phyloP scores from a whole-genome alignment of 768 basidiomycete species.

The Crassisporium funariophilum region DNA sequence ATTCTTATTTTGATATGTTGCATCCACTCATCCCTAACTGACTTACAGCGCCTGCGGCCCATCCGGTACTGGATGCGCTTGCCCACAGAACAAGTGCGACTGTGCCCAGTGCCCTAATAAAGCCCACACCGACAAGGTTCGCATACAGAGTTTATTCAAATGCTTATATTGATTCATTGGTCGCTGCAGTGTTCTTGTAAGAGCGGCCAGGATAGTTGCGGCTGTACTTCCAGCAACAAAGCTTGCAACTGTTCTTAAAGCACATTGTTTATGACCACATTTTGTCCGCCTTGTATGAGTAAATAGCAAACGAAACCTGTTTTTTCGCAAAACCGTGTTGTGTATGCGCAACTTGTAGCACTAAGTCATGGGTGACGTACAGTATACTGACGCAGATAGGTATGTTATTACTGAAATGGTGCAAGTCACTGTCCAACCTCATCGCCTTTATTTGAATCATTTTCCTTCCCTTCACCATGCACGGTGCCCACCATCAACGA shows the following conservation, averaged over 20 bases:
- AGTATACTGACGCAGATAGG: too few relatives aligned
- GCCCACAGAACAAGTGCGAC: conserved; percentile 36
- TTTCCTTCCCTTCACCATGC: conserved; percentile 27
- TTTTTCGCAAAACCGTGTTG: neutral
- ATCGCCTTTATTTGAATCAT: neutral
- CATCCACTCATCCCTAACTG: neutral
- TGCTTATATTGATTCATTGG: neutral
- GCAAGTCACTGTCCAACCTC: too few relatives aligned
- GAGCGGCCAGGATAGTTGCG: conserved; percentile 27
- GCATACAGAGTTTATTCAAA: neutral
- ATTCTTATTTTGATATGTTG: neutral
- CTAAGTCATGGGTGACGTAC: too few relatives aligned
- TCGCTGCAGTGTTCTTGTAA: conserved; percentile 35
- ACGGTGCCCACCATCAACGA: conserved; percentile 27
- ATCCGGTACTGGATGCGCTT: conserved; percentile 38
- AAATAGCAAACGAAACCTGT: neutral
- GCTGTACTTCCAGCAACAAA: conserved; percentile 32
- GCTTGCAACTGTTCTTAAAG: conserved; percentile 34
- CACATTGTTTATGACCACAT: neutral
- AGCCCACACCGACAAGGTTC: conserved; percentile 36
- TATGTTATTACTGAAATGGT: too few relatives aligned
- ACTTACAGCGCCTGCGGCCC: conserved; percentile 36
- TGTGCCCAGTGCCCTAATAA: conserved; percentile 41
- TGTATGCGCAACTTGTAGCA: too few relatives aligned
- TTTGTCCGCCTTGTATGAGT: neutral